These are phyloP conservation scores for Rhodamnia argentea DNA, from an alignment of 345 rosid species.

Conservation along the genomic window DNA sequence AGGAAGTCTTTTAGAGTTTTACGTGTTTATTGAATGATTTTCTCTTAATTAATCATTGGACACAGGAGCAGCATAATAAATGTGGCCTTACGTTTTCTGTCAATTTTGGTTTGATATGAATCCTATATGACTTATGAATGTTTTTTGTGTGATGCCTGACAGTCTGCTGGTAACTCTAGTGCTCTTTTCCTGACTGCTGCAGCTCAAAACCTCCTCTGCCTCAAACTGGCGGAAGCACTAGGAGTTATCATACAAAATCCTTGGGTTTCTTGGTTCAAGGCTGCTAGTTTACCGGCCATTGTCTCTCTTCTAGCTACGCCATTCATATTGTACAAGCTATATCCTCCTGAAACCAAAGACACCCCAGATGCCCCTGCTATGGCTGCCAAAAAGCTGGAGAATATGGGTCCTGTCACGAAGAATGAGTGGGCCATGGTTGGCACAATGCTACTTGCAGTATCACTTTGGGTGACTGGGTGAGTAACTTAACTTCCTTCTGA, in stretches of 20 bases:
- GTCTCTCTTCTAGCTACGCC: slow-evolving; percentile 73
- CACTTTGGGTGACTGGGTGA: slow-evolving; percentile 85
- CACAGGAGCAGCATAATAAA: not conserved
- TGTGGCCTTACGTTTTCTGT: not conserved
- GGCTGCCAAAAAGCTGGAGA: slow-evolving; percentile 66
- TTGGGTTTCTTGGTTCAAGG: slow-evolving; percentile 96
- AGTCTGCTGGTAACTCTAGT: slow-evolving; percentile 83
- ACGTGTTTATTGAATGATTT: not conserved
- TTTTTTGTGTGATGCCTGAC: slow-evolving; percentile 24
- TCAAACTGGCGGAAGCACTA: slow-evolving; percentile 90
- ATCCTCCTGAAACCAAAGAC: slow-evolving; percentile 93
- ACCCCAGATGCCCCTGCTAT: slow-evolving; percentile 94
- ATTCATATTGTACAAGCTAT: slow-evolving; percentile 63
- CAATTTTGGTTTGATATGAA: not conserved
- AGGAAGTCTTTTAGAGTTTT: not conserved
- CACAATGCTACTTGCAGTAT: slow-evolving; percentile 91
- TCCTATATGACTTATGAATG: slow-evolving; percentile 4
- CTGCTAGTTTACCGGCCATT: slow-evolving; percentile 80
- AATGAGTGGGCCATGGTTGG: slow-evolving; percentile 89
- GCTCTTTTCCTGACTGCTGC: slow-evolving; percentile 97
- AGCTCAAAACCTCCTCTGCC: slow-evolving; percentile 89
- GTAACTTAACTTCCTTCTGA: not conserved
- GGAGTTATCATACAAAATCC: slow-evolving; percentile 74
- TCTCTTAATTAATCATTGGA: not conserved
- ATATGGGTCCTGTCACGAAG: slow-evolving; percentile 77